Conservation (phyloP, 179 eudicot genomes). For the Vitellaria paradoxa region DNA sequence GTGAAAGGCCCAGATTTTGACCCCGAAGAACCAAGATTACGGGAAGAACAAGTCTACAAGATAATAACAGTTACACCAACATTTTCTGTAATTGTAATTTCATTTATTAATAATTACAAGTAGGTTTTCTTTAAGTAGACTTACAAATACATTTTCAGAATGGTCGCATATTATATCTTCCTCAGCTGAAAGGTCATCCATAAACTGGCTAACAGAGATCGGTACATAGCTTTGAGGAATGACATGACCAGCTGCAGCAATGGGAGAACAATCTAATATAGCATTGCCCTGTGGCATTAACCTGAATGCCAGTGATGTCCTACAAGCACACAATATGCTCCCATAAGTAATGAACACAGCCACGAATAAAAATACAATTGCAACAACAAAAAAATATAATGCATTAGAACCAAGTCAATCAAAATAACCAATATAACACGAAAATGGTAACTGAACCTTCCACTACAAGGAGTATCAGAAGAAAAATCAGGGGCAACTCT, state of each 20-base stretch:
- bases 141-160: constrained; percentile 57
- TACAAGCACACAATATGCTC: constrained; percentile 34
- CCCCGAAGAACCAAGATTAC: not conserved
- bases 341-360: not conserved
- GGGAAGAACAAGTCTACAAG: no score
- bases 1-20: not conserved
- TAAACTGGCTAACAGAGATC: constrained; percentile 82
- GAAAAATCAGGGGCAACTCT: constrained; percentile 52
- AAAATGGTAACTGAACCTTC: constrained; percentile 33
- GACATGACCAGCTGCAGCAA: constrained; percentile 84
- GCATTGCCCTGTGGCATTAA: constrained; percentile 87
- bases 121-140: constrained; percentile 19
- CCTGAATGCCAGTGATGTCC: constrained; percentile 81
- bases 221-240: constrained; percentile 82
- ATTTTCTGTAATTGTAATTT: not conserved
- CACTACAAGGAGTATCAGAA: constrained; percentile 41
- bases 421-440: not conserved
- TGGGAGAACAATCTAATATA: constrained; percentile 65
- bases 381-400: not conserved
- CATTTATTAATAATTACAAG: not conserved
- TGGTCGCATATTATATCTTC: constrained; percentile 56
- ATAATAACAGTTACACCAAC: not conserved
- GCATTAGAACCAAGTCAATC: constrained; percentile 14
- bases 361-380: not conserved
- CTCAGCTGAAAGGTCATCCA: constrained; percentile 89